A percentile compares a stretch with the other conserved stretches of the same genome.
These are phyloP conservation scores for Cardamine resedifolia DNA, from an alignment of 345 rosid genomes.

Conservation along the genomic window DNA sequence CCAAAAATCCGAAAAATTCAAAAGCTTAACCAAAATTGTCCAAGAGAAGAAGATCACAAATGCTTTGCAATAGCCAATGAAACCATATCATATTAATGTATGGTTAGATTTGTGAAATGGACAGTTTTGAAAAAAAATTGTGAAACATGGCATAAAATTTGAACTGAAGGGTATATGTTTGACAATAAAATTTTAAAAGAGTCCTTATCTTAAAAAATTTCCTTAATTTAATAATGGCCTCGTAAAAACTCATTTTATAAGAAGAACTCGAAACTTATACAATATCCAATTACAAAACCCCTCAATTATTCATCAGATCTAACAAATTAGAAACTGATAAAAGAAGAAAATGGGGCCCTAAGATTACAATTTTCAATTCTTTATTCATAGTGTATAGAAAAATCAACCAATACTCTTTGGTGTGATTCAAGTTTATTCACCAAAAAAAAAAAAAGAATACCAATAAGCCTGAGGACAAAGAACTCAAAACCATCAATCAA, in stretches of 20 bases:
- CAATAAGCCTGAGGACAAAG: constrained; percentile 25
- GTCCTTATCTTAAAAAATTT: too few species aligned
- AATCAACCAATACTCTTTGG: constrained; percentile 28
- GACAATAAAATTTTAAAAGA: too few species aligned
- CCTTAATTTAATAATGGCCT: background rate
- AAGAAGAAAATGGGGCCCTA: constrained; percentile 11
- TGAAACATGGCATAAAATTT: too few species aligned
- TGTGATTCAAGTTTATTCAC: constrained; percentile 32
- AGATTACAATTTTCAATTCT: constrained; percentile 15
- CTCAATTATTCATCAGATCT: constrained; percentile 6
- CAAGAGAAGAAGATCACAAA: background rate
- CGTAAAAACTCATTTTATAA: constrained; percentile 7
- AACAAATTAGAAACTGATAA: background rate
- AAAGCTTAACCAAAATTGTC: background rate
- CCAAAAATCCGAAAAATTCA: too few species aligned
- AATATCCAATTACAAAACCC: constrained; percentile 24
- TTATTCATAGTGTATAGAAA: constrained; percentile 23
- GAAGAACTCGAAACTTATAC: constrained; percentile 17
- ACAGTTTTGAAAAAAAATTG: too few species aligned
- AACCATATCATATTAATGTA: background rate
- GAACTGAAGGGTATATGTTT: too few species aligned
- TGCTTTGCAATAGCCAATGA: background rate
- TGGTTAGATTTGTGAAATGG: too few species aligned
- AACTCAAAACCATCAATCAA: constrained; percentile 21
- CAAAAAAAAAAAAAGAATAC: constrained; percentile 23